These are phyloP conservation scores for Puccinia triticina DNA, from an alignment of 1,284 basidiomycete species.

Conservation along the genomic window DNA sequence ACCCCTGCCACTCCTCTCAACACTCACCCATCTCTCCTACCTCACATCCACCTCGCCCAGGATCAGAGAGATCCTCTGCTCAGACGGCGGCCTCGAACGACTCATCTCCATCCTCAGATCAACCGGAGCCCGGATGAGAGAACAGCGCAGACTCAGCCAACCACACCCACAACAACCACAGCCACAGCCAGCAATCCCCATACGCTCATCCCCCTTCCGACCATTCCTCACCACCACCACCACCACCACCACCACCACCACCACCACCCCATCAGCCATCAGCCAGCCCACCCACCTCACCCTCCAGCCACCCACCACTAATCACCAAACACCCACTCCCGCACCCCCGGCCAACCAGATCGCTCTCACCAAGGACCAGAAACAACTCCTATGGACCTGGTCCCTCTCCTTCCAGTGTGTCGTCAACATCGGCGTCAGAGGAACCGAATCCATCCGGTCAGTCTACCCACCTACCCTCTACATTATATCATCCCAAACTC, in stretches of 20 bases:
- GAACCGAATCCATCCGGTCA: constrained; percentile 71
- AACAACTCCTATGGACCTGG: constrained; percentile 64
- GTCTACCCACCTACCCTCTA: not conserved
- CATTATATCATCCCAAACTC: not conserved
- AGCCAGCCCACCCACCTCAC: constrained; percentile 4
- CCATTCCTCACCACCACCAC: not conserved
- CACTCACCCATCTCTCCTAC: constrained; percentile 92
- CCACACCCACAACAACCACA: constrained; percentile 13
- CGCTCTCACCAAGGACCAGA: constrained; percentile 61
- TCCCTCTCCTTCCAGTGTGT: constrained; percentile 94
- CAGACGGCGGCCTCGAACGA: constrained; percentile 94
- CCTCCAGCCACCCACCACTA: constrained; percentile 5
- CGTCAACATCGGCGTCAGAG: constrained; percentile 95
- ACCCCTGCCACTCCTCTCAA: constrained; percentile 90
- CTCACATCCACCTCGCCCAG: constrained; percentile 95
- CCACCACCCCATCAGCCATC: not conserved
- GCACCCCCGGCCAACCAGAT: constrained; percentile 75
- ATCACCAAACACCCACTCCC: constrained; percentile 24
- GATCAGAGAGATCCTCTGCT: constrained; percentile 96
- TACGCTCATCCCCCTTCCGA: constrained; percentile 15
- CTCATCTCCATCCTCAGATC: constrained; percentile 74
- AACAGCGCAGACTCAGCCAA: constrained; percentile 40
- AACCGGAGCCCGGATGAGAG: constrained; percentile 53
- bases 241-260: not conserved
- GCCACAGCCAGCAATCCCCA: not conserved